Conservation (phyloP, 345 rosid genomes). For the Melaleuca quinquenervia region DNA sequence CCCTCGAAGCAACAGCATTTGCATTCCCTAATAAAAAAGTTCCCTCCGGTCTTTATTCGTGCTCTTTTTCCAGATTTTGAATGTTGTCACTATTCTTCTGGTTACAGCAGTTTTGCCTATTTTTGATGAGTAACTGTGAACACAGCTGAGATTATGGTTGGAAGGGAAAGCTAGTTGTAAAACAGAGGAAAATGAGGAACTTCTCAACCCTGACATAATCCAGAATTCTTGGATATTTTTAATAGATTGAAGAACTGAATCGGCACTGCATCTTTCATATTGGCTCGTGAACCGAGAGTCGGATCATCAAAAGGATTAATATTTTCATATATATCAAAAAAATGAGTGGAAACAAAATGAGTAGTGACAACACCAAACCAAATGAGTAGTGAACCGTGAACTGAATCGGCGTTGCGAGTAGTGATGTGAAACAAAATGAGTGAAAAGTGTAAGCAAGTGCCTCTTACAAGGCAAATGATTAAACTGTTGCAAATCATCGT, state of each 20-base stretch:
- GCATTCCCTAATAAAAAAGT: not conserved
- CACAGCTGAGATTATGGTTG: accelerated
- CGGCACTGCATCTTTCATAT: not conserved
- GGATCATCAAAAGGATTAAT: too few species aligned
- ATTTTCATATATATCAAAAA: too few species aligned
- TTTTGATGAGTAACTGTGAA: not conserved
- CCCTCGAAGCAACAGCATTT: not conserved
- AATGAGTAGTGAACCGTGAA: too few species aligned
- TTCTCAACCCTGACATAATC: not conserved
- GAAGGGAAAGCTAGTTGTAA: not conserved
- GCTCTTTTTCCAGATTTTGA: too few species aligned
- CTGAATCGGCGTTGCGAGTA: too few species aligned
- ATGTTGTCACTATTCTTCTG: not conserved
- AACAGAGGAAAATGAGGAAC: not conserved
- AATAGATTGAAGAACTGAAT: not conserved
- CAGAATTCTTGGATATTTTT: not conserved
- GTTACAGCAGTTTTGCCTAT: not conserved
- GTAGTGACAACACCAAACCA: too few species aligned
- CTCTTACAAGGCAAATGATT: too few species aligned
- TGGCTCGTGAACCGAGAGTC: too few species aligned
- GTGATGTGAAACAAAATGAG: too few species aligned
- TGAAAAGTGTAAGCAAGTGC: too few species aligned
- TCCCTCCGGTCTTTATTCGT: not conserved
- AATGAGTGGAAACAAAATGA: too few species aligned
- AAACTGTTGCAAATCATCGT: too few species aligned